Conservation (phyloP, 163 green algal species). For the Picocystis sp. region DNA sequence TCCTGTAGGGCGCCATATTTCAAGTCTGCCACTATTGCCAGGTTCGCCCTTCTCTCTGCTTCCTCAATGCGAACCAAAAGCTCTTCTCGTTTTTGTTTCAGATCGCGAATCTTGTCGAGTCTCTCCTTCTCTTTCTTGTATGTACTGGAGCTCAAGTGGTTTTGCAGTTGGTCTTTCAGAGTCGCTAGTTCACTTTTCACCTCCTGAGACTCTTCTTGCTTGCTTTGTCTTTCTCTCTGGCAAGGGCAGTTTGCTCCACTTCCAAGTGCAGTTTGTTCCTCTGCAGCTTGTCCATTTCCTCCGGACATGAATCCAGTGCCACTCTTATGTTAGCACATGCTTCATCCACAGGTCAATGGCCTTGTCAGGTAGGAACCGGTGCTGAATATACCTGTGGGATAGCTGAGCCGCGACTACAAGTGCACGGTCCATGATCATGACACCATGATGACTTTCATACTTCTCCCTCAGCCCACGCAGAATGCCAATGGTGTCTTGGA, state of each 20-base stretch:
- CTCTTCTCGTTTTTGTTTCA: slow-evolving; percentile 13
- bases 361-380: slow-evolving; percentile 82
- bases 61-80: slow-evolving; percentile 5
- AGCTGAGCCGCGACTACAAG: slow-evolving; percentile 67
- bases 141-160: slow-evolving; percentile 48
- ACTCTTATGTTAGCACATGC: neutral
- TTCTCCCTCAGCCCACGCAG: slow-evolving; percentile 59
- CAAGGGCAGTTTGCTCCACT: slow-evolving; percentile 25
- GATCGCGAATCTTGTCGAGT: slow-evolving; percentile 44
- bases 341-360: slow-evolving; percentile 6
- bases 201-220: slow-evolving; percentile 13
- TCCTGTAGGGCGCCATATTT: slow-evolving; percentile 22
- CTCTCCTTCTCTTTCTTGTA: slow-evolving; percentile 40
- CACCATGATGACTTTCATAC: slow-evolving; percentile 63
- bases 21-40: slow-evolving; percentile 9
- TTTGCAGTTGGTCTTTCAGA: slow-evolving; percentile 51
- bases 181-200: slow-evolving; percentile 40
- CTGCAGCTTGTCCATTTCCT: slow-evolving; percentile 32
- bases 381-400: slow-evolving; percentile 31
- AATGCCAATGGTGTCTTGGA: slow-evolving; percentile 50
- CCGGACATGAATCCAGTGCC: neutral
- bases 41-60: slow-evolving; percentile 15
- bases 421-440: slow-evolving; percentile 64
- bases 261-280: slow-evolving; percentile 32
- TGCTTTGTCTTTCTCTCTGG: slow-evolving; percentile 52